Base-by-base conservation (phyloP, 306 rosid genomes). In the Castanea mollissima region DNA sequence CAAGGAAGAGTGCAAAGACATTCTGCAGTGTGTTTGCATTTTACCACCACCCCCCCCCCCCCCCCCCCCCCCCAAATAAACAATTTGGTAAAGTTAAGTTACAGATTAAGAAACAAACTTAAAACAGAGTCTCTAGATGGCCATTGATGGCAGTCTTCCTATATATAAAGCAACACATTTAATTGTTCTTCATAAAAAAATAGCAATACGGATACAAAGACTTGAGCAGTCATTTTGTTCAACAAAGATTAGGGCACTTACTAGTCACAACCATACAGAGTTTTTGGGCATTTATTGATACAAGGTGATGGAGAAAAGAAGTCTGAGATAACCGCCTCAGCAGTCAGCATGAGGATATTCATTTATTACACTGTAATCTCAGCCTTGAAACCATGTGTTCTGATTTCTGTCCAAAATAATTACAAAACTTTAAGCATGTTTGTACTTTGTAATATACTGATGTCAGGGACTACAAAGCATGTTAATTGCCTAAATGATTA, bases 331-430 rank as follows among this genome's bases (percentile, higher is more conserved):
- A 44, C 82, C 41, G 73, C 71, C 20, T 18, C 13, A 52, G 72
- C 57, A 25, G 14, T 18, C 16, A 27, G 71, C 69, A 6, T 54
- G 62, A 55, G 32, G 75, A 77, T 59, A 52, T 77, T 82, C 85
- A 82, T 78, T 74, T 73, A 35, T 78, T 81, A 69, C 78, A 81
- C 25, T 20, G 78, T n/a, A 75, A 76, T 82, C 83, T 87, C 80
- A 13, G 68, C 77, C 79, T 85, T 38, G 97, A 92, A 83, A 89
- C 88, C 97, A 94, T 92, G 87, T 94, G 85, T 85, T 90, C 95
- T 23, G 88, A 77, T 79, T 83, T 91, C 98, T 93, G 92, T 54
- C 41, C 67, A 80, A 65, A 78, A 69, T 9, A 51, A 6, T 34
- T n/a, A 35, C 23, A 70, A 65, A 67, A 20, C 35, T 76, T 29